Conservation (phyloP, 306 rosid genomes). For the Castanea crenata region DNA sequence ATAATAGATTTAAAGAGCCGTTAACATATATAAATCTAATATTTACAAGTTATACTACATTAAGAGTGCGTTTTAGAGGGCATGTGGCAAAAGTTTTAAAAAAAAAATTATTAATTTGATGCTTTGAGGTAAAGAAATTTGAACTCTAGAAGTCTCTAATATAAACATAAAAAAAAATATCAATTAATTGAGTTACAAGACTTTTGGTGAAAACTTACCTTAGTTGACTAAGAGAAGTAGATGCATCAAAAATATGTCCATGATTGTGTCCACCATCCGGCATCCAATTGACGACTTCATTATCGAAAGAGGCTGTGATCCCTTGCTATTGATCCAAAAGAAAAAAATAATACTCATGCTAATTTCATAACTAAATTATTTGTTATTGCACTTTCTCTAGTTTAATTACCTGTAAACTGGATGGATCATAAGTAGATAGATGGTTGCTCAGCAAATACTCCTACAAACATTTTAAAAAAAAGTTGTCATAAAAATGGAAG, state of each 20-base stretch:
- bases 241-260: conserved; percentile 45
- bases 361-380: not conserved
- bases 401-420: conserved; percentile 49
- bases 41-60: no score
- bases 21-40: no score
- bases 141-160: no score
- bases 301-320: conserved; percentile 48
- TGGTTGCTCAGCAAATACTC: conserved; percentile 55
- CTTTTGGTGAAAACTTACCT: conserved; percentile 28
- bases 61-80: not conserved
- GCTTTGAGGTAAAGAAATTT: no score
- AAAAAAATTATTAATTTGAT: no score
- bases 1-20: no score
- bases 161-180: no score
- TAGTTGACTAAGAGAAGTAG: conserved; percentile 54
- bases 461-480: conserved; percentile 14
- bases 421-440: conserved; percentile 54
- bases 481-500: not conserved
- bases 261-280: conserved; percentile 47
- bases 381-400: not conserved
- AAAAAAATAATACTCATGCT: not conserved
- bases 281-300: conserved; percentile 51
- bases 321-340: conserved; percentile 31
- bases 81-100: not conserved
- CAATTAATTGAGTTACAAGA: no score